Base-by-base conservation (phyloP, 2,329 filamentous ascomycete genomes). In the Thelonectria blattea region DNA sequence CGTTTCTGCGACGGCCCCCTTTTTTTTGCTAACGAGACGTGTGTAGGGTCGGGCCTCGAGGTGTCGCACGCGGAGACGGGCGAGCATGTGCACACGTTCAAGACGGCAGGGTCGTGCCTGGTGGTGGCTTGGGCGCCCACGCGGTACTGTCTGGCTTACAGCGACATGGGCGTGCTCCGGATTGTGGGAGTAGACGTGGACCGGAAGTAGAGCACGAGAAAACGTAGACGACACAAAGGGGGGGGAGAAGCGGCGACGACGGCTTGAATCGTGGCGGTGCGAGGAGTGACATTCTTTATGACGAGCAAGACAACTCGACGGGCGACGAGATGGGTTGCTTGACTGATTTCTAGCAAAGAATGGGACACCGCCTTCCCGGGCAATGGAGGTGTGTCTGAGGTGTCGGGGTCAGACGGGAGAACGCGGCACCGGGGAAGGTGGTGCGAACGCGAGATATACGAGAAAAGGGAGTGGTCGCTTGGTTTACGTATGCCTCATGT, bases 111-210 rank as follows among this genome's bases (percentile, higher is more conserved):
- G 20, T 79, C 88, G 12, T 87, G 85, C 56, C 85, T 87, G 1
- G 83, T 90, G 11, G 88, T 93, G 8, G 85, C 88, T 3, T 93
- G 91, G 91, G 90, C 91, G 65, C 91, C 91, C 2, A 88, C 84
- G 43, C 82, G 87, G 58, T 93, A 93, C 73, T 87, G 85, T 66
- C 76, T 94, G 60, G 91, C 91, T 2, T 93, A 92, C 72, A 86
- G 86, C 53, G 91, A 93, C 70, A 76, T 86, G 37, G 88, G 88
- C 1, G 83, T 83, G 52, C 75, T 93, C 59, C 87, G 89, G 69
- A 91, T 93, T 58, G 80, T 92, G 49, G 88, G 88, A 11, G 76
- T 85, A 39, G 85, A 86, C 65, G 81, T 72, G 41, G 76, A 78
- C 43, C 74, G 75, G 54, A 78, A 78, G 62, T 78, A 70, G 65